Percentiles rank a stretch among this genome's conserved stretches.
Evolutionary conservation across 2,329 filamentous ascomycete species (phyloP).

Genomic region (Cladophialophora chaetospira): DNA sequence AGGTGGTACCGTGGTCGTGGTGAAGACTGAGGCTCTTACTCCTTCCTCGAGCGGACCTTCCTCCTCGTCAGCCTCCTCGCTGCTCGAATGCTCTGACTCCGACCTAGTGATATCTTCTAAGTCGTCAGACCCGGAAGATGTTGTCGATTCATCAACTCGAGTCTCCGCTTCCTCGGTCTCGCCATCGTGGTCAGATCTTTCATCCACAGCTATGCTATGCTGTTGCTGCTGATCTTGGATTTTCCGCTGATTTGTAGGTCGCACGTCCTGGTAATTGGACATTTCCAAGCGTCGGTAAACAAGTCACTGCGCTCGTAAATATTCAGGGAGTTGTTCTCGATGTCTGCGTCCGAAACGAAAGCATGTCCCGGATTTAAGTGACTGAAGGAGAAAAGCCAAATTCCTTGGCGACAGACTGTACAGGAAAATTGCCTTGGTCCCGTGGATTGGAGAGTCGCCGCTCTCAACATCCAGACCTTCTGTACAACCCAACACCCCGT

Average conservation of each 20-base stretch:
- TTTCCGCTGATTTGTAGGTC: neutral
- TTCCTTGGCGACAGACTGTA: no score
- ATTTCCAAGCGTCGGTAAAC: neutral
- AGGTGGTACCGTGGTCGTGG: neutral
- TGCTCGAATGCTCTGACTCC: conserved; percentile 4
- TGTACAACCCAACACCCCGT: no score
- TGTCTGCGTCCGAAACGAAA: no score
- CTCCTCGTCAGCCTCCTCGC: conserved; percentile 1
- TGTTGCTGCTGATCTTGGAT: neutral
- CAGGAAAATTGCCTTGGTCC: no score
- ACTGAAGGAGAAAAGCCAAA: no score
- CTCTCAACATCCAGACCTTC: no score
- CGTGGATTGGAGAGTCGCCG: no score
- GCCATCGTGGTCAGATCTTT: conserved; percentile 1
- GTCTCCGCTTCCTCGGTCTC: neutral
- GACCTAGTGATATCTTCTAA: neutral
- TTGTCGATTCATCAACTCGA: conserved; percentile 7
- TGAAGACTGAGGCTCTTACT: conserved; percentile 15
- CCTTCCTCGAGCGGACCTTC: neutral
- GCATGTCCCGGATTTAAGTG: no score
- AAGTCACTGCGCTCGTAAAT: no score
- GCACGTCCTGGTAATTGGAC: neutral
- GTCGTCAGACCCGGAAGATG: conserved; percentile 10
- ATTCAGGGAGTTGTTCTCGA: no score
- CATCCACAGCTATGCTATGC: neutral